phyloP scores from a whole-genome alignment of 495 filamentous ascomycete genomes.

The Aspergillus olivimuriae region DNA sequence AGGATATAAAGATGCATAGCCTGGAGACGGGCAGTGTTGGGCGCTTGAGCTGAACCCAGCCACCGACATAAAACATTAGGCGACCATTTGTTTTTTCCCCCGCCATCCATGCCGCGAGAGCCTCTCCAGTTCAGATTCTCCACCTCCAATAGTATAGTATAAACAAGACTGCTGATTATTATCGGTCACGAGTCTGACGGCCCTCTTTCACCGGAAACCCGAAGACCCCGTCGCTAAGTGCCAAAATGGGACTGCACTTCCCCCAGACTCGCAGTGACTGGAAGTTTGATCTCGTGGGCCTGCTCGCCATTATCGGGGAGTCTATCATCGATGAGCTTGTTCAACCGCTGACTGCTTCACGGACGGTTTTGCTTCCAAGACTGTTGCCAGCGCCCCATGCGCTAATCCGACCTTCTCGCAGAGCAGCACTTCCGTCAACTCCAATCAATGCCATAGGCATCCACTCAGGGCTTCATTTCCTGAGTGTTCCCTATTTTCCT shows the following conservation, averaged over 20 bases:
- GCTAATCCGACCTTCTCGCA: constrained; percentile 49
- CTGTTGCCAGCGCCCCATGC: constrained; percentile 62
- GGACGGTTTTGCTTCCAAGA: constrained; percentile 51
- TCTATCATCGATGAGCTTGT: constrained; percentile 47
- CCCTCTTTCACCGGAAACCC: neutral
- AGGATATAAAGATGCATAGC: neutral
- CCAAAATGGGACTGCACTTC: neutral
- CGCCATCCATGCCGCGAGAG: no score
- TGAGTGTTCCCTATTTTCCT: constrained; percentile 52
- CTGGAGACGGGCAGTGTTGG: no score
- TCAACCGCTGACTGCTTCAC: constrained; percentile 48
- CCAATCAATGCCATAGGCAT: constrained; percentile 43
- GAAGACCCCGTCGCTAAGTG: no score
- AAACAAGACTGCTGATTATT: neutral
- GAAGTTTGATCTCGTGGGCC: constrained; percentile 49
- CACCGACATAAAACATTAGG: neutral
- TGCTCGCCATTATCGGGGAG: constrained; percentile 58
- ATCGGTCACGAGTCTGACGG: neutral
- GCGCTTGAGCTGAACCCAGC: neutral
- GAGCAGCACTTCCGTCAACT: constrained; percentile 35
- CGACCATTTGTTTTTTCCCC: neutral
- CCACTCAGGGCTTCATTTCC: constrained; percentile 42
- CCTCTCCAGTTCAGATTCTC: neutral
- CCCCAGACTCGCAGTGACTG: constrained; percentile 1
- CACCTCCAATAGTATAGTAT: neutral